These are phyloP conservation scores for Durotheca rogersii DNA, from an alignment of 495 filamentous ascomycete species.

Conservation along the genomic window DNA sequence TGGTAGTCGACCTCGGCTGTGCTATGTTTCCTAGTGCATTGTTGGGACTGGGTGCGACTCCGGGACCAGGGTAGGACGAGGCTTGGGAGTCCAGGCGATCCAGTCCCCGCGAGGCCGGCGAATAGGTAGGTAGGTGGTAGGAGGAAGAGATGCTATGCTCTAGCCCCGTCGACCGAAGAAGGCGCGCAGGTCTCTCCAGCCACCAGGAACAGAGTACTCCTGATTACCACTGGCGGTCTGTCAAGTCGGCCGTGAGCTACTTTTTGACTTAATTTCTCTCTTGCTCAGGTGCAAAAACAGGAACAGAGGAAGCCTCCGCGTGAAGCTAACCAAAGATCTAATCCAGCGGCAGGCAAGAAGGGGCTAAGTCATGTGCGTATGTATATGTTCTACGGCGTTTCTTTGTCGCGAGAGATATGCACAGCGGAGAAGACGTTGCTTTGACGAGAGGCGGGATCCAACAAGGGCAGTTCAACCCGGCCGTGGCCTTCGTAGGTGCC, in stretches of 20 bases:
- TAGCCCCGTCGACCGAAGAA: no score
- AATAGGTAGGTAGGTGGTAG: no score
- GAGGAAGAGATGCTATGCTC: no score
- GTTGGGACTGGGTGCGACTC: neutral
- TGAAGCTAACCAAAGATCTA: constrained; percentile 7
- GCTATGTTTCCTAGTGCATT: neutral
- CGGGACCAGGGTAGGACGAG: neutral
- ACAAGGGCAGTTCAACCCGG: constrained; percentile 13
- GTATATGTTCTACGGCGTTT: constrained; percentile 28
- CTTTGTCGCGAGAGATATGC: constrained; percentile 32
- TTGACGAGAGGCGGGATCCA: constrained; percentile 15
- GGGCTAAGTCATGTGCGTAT: constrained; percentile 7
- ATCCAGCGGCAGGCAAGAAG: constrained; percentile 3
- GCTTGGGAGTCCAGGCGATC: neutral
- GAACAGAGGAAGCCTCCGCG: constrained; percentile 11
- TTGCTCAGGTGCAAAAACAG: constrained; percentile 1
- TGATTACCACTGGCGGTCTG: neutral
- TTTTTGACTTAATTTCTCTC: no score
- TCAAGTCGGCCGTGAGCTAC: neutral
- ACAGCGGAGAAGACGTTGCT: constrained; percentile 13
- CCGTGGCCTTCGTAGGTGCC: constrained; percentile 9
- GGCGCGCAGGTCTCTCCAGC: neutral
- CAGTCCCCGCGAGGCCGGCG: neutral
- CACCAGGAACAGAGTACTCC: neutral
- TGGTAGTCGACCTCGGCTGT: neutral